These are phyloP conservation scores for Logfia minima DNA, from an alignment of 129 eudicot genomes.

Conservation along the genomic window DNA sequence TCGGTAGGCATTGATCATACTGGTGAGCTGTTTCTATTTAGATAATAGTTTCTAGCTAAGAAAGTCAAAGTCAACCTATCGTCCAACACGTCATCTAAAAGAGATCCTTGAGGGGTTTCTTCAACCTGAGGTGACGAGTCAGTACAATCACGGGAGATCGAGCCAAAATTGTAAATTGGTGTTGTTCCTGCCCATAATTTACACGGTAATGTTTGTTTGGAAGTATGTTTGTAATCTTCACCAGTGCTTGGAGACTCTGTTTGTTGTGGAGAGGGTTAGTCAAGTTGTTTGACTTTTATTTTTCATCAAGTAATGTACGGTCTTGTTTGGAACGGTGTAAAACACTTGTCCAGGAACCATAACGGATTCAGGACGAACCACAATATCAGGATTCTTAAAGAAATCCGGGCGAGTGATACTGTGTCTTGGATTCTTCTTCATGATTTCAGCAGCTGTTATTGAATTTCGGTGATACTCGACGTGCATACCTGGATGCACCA, in stretches of 20 bases:
- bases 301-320: constrained; percentile 46
- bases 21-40: constrained; percentile 20
- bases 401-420: constrained; percentile 62
- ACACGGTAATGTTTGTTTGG: constrained; percentile 20
- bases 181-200: constrained; percentile 39
- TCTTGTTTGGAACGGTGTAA: constrained; percentile 53
- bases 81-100: constrained; percentile 11
- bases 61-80: constrained; percentile 19
- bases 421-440: constrained; percentile 65
- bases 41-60: constrained; percentile 34
- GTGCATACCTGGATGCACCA: constrained; percentile 60
- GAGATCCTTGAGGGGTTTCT: constrained; percentile 15
- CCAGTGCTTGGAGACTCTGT: constrained; percentile 10
- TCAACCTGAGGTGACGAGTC: constrained; percentile 17
- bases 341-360: constrained; percentile 62
- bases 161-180: constrained; percentile 35
- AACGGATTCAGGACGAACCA: constrained; percentile 57
- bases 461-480: constrained; percentile 43
- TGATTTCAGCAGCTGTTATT: constrained; percentile 54
- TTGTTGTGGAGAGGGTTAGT: constrained; percentile 18
- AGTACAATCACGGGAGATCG: constrained; percentile 13
- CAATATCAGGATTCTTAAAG: constrained; percentile 46
- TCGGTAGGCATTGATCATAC: constrained; percentile 4
- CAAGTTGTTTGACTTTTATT: constrained; percentile 24
- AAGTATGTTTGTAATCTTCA: background rate